Base-by-base conservation (phyloP, 345 rosid genomes). In the Linum usitatissimum region DNA sequence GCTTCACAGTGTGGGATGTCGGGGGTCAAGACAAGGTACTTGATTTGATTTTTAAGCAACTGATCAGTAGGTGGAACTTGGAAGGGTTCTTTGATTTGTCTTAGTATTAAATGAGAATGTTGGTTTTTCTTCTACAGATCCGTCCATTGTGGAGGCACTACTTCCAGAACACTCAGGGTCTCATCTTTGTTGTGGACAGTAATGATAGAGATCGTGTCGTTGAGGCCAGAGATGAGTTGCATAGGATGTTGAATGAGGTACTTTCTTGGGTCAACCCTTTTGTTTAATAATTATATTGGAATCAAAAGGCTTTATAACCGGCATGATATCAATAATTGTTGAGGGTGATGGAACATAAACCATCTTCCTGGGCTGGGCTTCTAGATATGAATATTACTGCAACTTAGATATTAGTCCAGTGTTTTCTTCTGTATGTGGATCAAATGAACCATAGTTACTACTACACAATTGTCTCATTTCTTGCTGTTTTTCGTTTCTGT, bases 1-100 rank as follows among this genome's bases (percentile, higher is more conserved):
- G 60, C 31, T 57, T 57, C 60, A 57, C 60, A 21, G 60, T 57
- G 31, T 57, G 60, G 60, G 60, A 57, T 57, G 60, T 57, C 31
- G 60, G 60, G 28, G 60, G 60, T 57, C 60, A 57, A 30, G 60
- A 57, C 60, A 57, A 57, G 60, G 60, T 57, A 23, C 28, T 23
- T 23, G 1, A 57, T 45, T 7, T 10, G 17, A 45, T 45, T 45
- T 45, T 45, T 13, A 45, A 45, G 13, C 9, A 18, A 57, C 12
- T 19, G 14, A 20, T 57, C 60, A 12, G 15, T 19, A 6, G 1
- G 1, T 23, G 28, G 28, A 23, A 23, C 28, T 23, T 12, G 28
- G 31, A 20, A 20, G 14, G 10, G 17, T 8, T 23, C 21, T 2
- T 57, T 13, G 21, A 20, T 30, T 7, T 57, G 6, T 13, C 9